Percentiles rank a stretch among this genome's conserved stretches.
Evolutionary conservation across 495 filamentous ascomycete genomes (phyloP).

Genomic region (Penicillium riverlandense): DNA sequence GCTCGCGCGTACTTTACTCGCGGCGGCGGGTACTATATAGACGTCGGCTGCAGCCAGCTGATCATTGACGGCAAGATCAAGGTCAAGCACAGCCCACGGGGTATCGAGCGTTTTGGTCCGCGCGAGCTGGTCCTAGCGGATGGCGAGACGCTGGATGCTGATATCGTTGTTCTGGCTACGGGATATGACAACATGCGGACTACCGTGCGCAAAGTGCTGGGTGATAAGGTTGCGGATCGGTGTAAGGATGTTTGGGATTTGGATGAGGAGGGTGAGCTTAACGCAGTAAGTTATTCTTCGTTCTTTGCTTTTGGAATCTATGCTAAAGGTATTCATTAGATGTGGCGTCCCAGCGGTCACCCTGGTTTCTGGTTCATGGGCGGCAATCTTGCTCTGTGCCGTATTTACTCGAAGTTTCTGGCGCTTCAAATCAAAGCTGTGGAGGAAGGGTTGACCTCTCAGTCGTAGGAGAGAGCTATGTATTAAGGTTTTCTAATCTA

Average conservation of each 20-base stretch:
- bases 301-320: not conserved
- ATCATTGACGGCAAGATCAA: conserved; percentile 63
- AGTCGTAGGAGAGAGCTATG: conserved; percentile 1
- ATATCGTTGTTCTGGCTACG: conserved; percentile 67
- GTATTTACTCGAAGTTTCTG: conserved; percentile 62
- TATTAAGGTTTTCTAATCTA: not conserved
- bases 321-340: conserved; percentile 23
- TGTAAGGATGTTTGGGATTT: conserved; percentile 68
- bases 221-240: conserved; percentile 54
- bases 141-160: conserved; percentile 53
- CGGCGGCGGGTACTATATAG: conserved; percentile 65
- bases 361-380: conserved; percentile 77
- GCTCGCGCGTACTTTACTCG: conserved; percentile 57
- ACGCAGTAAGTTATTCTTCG: conserved; percentile 17
- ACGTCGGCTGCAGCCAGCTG: conserved; percentile 52
- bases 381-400: conserved; percentile 66
- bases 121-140: conserved; percentile 50
- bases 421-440: conserved; percentile 70
- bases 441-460: conserved; percentile 37
- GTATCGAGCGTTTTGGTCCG: conserved; percentile 40
- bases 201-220: conserved; percentile 48
- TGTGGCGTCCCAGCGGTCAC: conserved; percentile 67
- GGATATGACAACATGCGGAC: conserved; percentile 51
- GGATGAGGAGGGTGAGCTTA: conserved; percentile 65
- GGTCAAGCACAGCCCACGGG: conserved; percentile 54